These are phyloP conservation scores for Rhododendron henanense DNA, from an alignment of 148 eudicot species.

Conservation along the genomic window DNA sequence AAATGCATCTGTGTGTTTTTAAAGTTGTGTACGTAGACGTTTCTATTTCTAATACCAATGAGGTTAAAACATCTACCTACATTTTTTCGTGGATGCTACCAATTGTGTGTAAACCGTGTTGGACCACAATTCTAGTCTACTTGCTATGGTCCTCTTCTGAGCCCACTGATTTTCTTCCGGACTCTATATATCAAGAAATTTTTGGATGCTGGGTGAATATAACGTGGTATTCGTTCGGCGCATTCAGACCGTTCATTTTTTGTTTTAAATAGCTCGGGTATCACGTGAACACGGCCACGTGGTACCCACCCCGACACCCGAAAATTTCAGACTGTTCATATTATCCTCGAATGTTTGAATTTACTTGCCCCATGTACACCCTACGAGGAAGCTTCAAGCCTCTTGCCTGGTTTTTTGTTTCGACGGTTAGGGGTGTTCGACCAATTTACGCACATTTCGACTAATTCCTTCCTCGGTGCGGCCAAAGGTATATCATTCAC, in stretches of 20 bases:
- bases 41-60: neutral
- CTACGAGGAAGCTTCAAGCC: no score
- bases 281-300: rapidly evolving
- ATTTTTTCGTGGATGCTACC: neutral
- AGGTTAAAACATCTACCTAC: neutral
- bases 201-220: rapidly evolving
- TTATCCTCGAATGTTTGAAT: neutral
- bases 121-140: neutral
- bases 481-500: no score
- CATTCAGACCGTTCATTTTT: rapidly evolving
- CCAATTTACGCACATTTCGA: no score
- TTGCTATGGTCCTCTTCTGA: neutral
- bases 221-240: rapidly evolving
- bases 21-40: neutral
- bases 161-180: neutral
- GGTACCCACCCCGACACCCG: no score
- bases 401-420: no score
- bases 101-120: neutral
- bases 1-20: neutral
- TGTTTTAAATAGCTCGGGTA: no score
- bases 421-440: no score
- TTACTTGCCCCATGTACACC: no score
- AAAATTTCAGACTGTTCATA: no score
- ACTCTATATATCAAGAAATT: neutral
- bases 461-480: no score